A percentile compares a stretch with the other conserved stretches of the same genome.
phyloP scores from a whole-genome alignment of 164 flowering plant genomes.

The Liquidambar formosana region DNA sequence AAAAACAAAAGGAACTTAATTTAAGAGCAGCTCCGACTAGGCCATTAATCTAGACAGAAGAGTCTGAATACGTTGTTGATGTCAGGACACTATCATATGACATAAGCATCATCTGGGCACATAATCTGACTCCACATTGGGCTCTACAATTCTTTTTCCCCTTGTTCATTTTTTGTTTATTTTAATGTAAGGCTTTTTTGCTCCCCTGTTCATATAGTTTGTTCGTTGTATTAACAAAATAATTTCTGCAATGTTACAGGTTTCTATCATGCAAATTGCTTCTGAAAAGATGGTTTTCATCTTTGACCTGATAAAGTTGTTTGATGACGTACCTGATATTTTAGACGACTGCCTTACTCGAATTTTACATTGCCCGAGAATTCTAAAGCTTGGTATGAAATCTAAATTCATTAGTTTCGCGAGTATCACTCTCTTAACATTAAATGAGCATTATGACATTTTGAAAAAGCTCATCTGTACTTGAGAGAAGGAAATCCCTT shows the following conservation, averaged over 20 bases:
- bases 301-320: slow-evolving; percentile 80
- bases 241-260: slow-evolving; percentile 50
- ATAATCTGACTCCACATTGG: too few species aligned
- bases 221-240: not conserved
- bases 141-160: not conserved
- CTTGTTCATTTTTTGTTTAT: too few species aligned
- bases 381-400: slow-evolving; percentile 83
- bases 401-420: not conserved
- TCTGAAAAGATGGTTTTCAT: slow-evolving; percentile 74
- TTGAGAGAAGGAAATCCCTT: not conserved
- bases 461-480: too few species aligned
- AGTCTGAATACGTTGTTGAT: too few species aligned
- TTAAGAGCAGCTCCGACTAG: too few species aligned
- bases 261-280: slow-evolving; percentile 95
- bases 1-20: too few species aligned
- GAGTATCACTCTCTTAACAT: not conserved
- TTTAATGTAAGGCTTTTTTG: too few species aligned
- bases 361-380: slow-evolving; percentile 69
- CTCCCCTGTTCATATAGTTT: not conserved
- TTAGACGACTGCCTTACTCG: slow-evolving; percentile 65
- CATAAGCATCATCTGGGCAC: too few species aligned
- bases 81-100: too few species aligned
- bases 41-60: too few species aligned
- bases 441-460: not conserved
- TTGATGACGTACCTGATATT: slow-evolving; percentile 47